Conservation (phyloP, 2,329 filamentous ascomycete genomes). For the Diaporthe sp. region DNA sequence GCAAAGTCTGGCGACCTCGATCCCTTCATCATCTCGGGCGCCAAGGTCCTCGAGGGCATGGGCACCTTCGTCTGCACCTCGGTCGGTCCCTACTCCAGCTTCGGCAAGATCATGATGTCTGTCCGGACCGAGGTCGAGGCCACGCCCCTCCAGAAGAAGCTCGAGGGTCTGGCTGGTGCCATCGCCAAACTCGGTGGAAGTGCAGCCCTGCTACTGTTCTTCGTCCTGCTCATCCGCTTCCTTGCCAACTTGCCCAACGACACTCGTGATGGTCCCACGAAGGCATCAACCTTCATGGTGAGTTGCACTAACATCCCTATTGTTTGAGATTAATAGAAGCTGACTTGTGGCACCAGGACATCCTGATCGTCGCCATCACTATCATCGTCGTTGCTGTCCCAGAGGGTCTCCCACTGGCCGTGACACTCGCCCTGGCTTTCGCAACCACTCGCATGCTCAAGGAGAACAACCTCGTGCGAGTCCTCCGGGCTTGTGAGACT, state of each 20-base stretch:
- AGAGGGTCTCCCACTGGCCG: conserved; percentile 74
- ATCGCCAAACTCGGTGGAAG: conserved; percentile 67
- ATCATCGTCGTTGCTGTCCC: conserved; percentile 77
- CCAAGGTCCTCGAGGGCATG: conserved; percentile 65
- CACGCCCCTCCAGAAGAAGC: conserved; percentile 68
- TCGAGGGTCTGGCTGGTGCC: conserved; percentile 57
- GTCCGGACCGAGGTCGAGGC: conserved; percentile 63
- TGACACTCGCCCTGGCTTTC: conserved; percentile 76
- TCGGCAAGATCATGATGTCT: conserved; percentile 68
- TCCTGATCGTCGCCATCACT: conserved; percentile 74
- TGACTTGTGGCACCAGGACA: conserved; percentile 49
- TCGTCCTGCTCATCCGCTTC: conserved; percentile 84
- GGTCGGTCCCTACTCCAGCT: conserved; percentile 67
- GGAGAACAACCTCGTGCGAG: conserved; percentile 78
- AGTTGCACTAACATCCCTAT: neutral
- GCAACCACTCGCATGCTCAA: conserved; percentile 77
- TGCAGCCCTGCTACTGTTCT: conserved; percentile 79
- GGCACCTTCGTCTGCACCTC: conserved; percentile 68
- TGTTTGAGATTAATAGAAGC: neutral
- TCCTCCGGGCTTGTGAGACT: conserved; percentile 76
- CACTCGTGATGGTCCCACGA: conserved; percentile 62
- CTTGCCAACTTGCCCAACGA: conserved; percentile 71
- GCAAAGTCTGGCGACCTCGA: conserved; percentile 62
- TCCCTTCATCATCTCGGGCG: conserved; percentile 73
- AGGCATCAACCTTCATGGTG: conserved; percentile 67